These are phyloP conservation scores for Colletotrichum gloeosporioides DNA, from an alignment of 2,329 filamentous ascomycete species.

Conservation along the genomic window DNA sequence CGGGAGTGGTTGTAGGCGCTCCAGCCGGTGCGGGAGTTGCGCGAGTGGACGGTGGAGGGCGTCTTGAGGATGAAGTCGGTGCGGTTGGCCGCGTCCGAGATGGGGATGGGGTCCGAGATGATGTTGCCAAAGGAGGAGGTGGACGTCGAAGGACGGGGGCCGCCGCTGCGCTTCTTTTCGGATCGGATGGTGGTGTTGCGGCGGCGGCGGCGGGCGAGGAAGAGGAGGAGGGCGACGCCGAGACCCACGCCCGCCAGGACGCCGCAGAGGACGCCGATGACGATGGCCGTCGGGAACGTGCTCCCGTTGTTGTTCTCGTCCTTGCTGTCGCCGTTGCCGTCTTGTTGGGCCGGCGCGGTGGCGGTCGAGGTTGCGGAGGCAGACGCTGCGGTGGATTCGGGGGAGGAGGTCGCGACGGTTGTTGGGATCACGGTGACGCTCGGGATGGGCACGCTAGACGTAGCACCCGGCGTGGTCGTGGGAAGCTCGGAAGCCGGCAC, in stretches of 20 bases:
- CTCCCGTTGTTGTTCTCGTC: conserved; percentile 7
- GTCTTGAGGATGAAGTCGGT: conserved; percentile 58
- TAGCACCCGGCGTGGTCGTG: conserved; percentile 23
- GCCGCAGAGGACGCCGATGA: conserved; percentile 55
- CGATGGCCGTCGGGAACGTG: conserved; percentile 40
- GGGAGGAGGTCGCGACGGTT: conserved; percentile 25
- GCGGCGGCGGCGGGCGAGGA: conserved; percentile 38
- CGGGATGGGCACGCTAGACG: conserved; percentile 26
- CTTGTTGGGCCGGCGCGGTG: conserved; percentile 23
- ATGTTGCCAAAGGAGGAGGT: conserved; percentile 52
- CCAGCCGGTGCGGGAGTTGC: background rate
- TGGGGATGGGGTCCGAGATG: conserved; percentile 62
- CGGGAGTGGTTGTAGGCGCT: background rate
- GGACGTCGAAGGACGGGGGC: conserved; percentile 29
- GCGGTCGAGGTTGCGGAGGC: conserved; percentile 7
- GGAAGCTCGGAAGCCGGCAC: conserved; percentile 19
- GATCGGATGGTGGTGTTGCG: conserved; percentile 21
- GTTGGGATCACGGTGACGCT: conserved; percentile 21
- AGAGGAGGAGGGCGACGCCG: conserved; percentile 45
- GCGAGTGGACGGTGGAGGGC: conserved; percentile 35
- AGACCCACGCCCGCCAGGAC: conserved; percentile 45
- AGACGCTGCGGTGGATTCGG: conserved; percentile 18
- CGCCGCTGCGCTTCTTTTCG: conserved; percentile 24
- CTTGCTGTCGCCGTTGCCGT: conserved; percentile 3
- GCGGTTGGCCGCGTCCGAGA: conserved; percentile 45